Percentiles rank a stretch among this genome's conserved stretches.
Conservation (phyloP, 1,284 basidiomycete species). For the Earliella scabrosa region DNA sequence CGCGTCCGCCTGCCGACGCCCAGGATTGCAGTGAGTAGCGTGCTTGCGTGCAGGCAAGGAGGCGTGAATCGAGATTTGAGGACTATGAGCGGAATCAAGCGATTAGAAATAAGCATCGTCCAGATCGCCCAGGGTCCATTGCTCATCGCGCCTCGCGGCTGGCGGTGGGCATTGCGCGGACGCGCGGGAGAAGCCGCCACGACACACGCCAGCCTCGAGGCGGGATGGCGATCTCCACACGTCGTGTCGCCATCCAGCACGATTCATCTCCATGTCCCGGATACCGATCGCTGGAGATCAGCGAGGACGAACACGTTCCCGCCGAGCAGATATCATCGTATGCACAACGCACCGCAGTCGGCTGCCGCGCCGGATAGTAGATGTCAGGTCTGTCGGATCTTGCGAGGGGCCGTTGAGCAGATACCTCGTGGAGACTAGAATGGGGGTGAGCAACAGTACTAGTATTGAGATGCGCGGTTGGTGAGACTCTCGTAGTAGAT, state of each 20-base stretch:
- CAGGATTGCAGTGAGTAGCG: neutral
- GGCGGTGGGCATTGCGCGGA: neutral
- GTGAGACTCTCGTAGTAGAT: too few relatives aligned
- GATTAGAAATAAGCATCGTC: slow-evolving; percentile 13
- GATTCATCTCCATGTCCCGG: neutral
- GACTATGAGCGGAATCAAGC: neutral
- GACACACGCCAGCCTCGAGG: slow-evolving; percentile 6
- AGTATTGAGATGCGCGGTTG: too few relatives aligned
- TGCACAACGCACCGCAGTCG: neutral
- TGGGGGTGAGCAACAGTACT: too few relatives aligned
- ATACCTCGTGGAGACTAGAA: neutral
- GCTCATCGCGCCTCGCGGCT: neutral
- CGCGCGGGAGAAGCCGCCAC: slow-evolving; percentile 10
- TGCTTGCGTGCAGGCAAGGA: neutral
- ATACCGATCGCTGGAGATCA: neutral
- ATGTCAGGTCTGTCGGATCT: neutral
- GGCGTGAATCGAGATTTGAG: slow-evolving; percentile 3
- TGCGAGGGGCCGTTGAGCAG: neutral
- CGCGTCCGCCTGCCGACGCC: neutral
- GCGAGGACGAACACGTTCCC: neutral
- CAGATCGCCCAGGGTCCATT: neutral
- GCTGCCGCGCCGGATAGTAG: neutral
- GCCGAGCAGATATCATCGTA: slow-evolving; percentile 1
- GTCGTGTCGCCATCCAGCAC: neutral
- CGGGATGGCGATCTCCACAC: neutral